Base-by-base conservation (phyloP, 768 basidiomycete species). In the Macrolepiota fuliginosa region DNA sequence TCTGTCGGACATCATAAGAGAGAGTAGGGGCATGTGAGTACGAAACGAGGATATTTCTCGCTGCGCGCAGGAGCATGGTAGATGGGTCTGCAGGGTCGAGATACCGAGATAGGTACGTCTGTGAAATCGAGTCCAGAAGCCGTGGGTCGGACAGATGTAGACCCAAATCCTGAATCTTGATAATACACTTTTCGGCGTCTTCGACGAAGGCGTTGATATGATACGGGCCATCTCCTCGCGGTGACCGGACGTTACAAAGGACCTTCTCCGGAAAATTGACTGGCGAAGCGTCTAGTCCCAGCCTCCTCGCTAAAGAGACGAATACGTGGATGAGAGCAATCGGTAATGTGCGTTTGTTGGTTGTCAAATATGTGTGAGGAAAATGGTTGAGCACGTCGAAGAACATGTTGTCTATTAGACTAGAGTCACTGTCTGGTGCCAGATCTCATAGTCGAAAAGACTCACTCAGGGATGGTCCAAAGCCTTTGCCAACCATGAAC, bases 281-380 rank as follows among this genome's bases (percentile, higher is more conserved):
- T 0, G 87, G 86, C 3, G 75, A 76, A 0, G 85, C 85, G 7
- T 68, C 63, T 17, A 89, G 73, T 25, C 80, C 83, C 0, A 88
- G 68, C 36, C 83, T 77, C 15, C 78, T 76, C 17, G 79, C 79
- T 47, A 89, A 71, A 17, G 80, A 78, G 12, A 83, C 78, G 62
- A 87, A 89, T 24, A 86, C 67, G 70, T 83, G 85, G 40, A 81
- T 81, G 46, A 89, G 73, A 11, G 84, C 85, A 52, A 89, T 81
- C 0, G 87, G 87, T 47, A 89, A 78, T 0, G 84, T 81, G 24
- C 70, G 70, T 59, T 77, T 83, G 65, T 81, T 72, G 0, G 77
- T 76, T 1, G 74, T 75, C 22, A 89, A 76, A 66, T 87, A 85
- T 57, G 73, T 68, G 64, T 88, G 86, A 17, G 88, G 86, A 63